phyloP scores from a whole-genome alignment of 2,329 filamentous ascomycete species.

The Apiospora arundinis region DNA sequence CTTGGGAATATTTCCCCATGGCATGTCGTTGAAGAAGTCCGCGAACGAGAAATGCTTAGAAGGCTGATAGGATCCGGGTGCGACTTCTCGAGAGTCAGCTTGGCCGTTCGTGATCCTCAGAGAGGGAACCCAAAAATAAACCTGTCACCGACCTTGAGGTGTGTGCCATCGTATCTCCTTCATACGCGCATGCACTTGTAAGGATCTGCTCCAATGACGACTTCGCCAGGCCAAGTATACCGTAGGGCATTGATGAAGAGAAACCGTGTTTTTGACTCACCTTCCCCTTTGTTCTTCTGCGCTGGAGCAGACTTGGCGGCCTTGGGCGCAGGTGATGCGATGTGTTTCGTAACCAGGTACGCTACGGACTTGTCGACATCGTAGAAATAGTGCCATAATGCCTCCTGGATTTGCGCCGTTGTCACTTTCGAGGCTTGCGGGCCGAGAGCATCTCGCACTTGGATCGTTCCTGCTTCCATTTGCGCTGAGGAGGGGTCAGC shows the following conservation, averaged over 20 bases:
- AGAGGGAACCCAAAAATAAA: constrained; percentile 12
- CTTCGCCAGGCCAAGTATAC: constrained; percentile 22
- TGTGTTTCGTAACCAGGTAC: constrained; percentile 74
- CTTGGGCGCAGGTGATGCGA: constrained; percentile 50
- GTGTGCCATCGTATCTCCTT: not conserved
- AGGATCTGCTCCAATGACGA: constrained; percentile 25
- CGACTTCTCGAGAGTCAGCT: constrained; percentile 16
- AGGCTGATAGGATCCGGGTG: not conserved
- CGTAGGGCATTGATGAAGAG: constrained; percentile 17
- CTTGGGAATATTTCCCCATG: constrained; percentile 79
- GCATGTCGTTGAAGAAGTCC: constrained; percentile 81
- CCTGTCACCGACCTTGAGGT: constrained; percentile 18
- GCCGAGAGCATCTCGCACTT: constrained; percentile 72
- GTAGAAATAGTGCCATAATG: constrained; percentile 95
- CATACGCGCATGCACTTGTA: constrained; percentile 5
- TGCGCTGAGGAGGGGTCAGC: not conserved
- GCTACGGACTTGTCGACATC: constrained; percentile 85
- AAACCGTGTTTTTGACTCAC: constrained; percentile 47
- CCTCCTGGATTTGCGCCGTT: constrained; percentile 78
- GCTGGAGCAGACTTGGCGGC: constrained; percentile 44
- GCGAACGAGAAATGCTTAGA: constrained; percentile 42
- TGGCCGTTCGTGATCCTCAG: not conserved
- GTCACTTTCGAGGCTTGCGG: constrained; percentile 62
- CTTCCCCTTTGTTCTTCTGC: constrained; percentile 50
- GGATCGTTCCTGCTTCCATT: constrained; percentile 69